A percentile compares a stretch with the other conserved stretches of the same genome.
Evolutionary conservation across 1,284 basidiomycete genomes (phyloP).

Genomic region (Marasmius tenuissimus): DNA sequence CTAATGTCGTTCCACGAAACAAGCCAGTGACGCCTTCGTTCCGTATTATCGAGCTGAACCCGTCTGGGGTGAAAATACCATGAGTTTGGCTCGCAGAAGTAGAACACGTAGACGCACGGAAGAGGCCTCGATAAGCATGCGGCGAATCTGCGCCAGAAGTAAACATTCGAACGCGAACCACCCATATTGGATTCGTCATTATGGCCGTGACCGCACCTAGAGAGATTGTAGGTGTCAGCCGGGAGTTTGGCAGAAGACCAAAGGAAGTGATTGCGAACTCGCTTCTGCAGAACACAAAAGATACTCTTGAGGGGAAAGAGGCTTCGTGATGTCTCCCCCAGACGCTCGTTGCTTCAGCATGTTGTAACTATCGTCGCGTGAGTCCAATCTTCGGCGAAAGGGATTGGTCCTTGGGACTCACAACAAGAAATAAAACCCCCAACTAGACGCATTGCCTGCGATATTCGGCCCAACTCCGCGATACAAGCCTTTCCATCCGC

Average conservation of each 20-base stretch:
- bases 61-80: constrained; percentile 52
- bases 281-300: constrained; percentile 93
- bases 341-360: constrained; percentile 84
- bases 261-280: constrained; percentile 61
- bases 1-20: constrained; percentile 87
- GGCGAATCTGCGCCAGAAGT: constrained; percentile 72
- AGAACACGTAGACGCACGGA: constrained; percentile 54
- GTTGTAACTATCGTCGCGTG: constrained; percentile 70
- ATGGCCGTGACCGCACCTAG: constrained; percentile 90
- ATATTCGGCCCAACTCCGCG: constrained; percentile 91
- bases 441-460: constrained; percentile 94
- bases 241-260: constrained; percentile 12
- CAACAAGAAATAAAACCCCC: constrained; percentile 99
- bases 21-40: constrained; percentile 82
- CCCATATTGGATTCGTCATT: constrained; percentile 98
- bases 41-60: constrained; percentile 66
- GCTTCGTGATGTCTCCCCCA: constrained; percentile 55
- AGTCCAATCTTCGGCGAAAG: background rate
- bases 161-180: constrained; percentile 98
- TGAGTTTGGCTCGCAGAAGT: background rate
- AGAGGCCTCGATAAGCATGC: constrained; percentile 74
- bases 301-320: constrained; percentile 78
- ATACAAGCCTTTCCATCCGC: constrained; percentile 89
- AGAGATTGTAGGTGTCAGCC: background rate
- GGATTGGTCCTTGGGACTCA: constrained; percentile 43